A percentile compares a stretch with the other conserved stretches of the same genome.
phyloP scores from a whole-genome alignment of 768 basidiomycete species.

The Lentinula sp. region DNA sequence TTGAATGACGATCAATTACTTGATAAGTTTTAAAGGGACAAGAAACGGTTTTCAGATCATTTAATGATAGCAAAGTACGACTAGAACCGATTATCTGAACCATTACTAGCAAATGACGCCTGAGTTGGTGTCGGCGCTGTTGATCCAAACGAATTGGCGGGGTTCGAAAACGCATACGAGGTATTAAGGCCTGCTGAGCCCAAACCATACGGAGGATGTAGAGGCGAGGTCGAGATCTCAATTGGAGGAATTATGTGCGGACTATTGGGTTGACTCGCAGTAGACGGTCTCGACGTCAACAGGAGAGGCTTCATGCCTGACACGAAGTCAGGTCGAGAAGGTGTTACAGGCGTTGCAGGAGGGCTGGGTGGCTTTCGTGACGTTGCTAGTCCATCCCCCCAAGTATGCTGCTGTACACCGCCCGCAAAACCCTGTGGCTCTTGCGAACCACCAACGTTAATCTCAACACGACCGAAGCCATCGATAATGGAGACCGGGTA shows the following conservation, averaged over 20 bases:
- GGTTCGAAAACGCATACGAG: neutral
- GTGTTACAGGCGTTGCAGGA: neutral
- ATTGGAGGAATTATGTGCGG: neutral
- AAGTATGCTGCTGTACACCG: neutral
- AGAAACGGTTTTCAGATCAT: neutral
- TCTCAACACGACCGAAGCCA: neutral
- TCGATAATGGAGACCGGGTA: neutral
- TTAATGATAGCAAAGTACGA: neutral
- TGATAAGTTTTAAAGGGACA: too few relatives aligned
- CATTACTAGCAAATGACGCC: neutral
- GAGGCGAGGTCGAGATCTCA: neutral
- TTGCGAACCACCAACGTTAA: neutral
- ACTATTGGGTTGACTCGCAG: neutral
- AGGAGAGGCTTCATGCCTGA: neutral
- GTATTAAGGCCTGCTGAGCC: neutral
- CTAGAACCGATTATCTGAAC: neutral
- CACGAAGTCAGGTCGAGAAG: neutral
- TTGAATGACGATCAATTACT: too few relatives aligned
- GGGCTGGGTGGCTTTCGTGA: neutral
- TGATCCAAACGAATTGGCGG: neutral
- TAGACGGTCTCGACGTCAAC: neutral
- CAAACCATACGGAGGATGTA: neutral
- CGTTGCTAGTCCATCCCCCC: neutral
- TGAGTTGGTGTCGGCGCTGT: neutral
- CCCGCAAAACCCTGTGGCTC: neutral